Conservation (phyloP, 2,329 filamentous ascomycete species). For the Fusarium cyanostomum region DNA sequence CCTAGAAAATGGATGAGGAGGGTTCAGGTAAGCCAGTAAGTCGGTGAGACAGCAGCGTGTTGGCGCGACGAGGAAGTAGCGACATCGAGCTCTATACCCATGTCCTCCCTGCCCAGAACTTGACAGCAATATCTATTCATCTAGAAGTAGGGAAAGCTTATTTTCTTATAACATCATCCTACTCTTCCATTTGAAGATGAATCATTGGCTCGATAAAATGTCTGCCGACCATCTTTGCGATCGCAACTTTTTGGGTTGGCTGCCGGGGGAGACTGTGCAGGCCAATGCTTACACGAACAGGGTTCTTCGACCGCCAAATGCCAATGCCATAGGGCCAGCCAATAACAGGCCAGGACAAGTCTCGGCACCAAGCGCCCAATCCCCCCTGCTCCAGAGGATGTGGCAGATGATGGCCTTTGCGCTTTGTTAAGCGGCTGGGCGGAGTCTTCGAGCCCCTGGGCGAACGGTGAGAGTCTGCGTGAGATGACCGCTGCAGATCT, state of each 20-base stretch:
- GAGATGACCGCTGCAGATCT: background rate
- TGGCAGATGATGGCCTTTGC: background rate
- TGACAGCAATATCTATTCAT: background rate
- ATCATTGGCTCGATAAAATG: too few species aligned
- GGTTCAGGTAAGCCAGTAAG: background rate
- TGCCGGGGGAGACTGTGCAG: background rate
- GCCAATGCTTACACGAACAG: conserved; percentile 11
- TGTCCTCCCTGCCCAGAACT: background rate
- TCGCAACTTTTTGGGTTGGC: background rate
- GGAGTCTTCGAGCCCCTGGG: background rate
- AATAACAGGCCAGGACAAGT: conserved; percentile 17
- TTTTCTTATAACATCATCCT: too few species aligned
- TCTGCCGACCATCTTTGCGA: background rate
- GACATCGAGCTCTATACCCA: background rate
- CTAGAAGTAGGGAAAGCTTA: too few species aligned
- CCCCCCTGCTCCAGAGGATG: background rate
- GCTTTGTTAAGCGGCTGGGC: conserved; percentile 9
- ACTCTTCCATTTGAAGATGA: too few species aligned
- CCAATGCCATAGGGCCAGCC: conserved; percentile 35
- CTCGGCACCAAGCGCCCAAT: conserved; percentile 7
- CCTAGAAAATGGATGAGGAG: background rate
- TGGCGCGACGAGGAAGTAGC: background rate
- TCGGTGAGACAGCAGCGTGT: background rate
- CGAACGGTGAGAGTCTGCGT: background rate
- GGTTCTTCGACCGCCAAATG: conserved; percentile 14